These are phyloP conservation scores for Sisymbrium irio DNA, from an alignment of 345 rosid species.

Conservation along the genomic window DNA sequence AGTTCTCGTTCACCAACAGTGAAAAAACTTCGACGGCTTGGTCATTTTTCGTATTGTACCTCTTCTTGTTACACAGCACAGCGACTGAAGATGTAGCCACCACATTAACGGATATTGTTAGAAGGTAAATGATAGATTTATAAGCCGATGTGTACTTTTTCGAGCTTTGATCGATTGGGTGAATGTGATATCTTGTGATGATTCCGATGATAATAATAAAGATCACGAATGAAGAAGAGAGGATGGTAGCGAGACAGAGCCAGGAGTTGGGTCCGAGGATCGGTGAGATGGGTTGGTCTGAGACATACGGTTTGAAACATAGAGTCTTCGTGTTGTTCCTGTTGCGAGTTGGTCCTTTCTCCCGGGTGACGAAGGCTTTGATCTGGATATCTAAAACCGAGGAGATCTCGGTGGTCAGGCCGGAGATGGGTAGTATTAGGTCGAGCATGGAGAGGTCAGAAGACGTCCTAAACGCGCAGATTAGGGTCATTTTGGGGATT, in stretches of 20 bases:
- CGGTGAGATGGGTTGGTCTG: conserved; percentile 53
- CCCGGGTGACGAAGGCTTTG: conserved; percentile 71
- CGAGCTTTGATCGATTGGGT: conserved; percentile 48
- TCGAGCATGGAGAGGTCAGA: conserved; percentile 64
- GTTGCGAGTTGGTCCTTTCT: conserved; percentile 30
- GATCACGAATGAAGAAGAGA: conserved; percentile 58
- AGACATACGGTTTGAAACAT: conserved; percentile 56
- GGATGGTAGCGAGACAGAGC: conserved; percentile 69
- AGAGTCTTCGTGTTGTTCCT: conserved; percentile 31
- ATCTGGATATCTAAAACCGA: conserved; percentile 42
- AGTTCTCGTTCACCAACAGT: conserved; percentile 52
- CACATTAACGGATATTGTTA: conserved; percentile 48
- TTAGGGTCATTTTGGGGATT: conserved; percentile 49
- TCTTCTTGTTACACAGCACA: conserved; percentile 61
- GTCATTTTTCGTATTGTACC: conserved; percentile 30
- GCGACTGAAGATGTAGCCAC: conserved; percentile 45
- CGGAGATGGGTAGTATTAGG: conserved; percentile 52
- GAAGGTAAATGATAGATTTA: conserved; percentile 37
- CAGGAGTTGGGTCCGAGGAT: conserved; percentile 69
- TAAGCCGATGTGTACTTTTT: conserved; percentile 30
- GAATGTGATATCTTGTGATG: conserved; percentile 49
- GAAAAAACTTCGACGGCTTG: conserved; percentile 34
- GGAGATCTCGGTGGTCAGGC: conserved; percentile 28
- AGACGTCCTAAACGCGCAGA: conserved; percentile 55
- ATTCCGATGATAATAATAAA: conserved; percentile 60